These are phyloP conservation scores for Nephelium lappaceum DNA, from an alignment of 345 rosid genomes.

Conservation along the genomic window DNA sequence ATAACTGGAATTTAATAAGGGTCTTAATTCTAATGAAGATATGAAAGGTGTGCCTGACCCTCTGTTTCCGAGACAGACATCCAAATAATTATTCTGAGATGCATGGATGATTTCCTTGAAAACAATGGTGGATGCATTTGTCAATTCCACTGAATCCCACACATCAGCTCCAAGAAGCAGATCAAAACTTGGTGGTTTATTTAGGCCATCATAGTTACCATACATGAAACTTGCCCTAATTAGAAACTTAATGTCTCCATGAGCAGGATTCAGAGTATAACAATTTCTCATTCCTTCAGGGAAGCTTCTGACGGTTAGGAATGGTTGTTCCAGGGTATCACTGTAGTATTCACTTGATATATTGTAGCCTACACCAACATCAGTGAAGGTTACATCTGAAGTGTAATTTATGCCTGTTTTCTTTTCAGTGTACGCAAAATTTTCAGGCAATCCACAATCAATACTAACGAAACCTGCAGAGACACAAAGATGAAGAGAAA, in stretches of 20 bases:
- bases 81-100: not conserved
- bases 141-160: conserved; percentile 11
- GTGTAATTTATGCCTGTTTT: conserved; percentile 6
- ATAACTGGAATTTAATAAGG: not conserved
- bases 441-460: conserved; percentile 24
- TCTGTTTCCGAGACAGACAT: conserved; percentile 14
- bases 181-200: conserved; percentile 5
- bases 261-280: not conserved
- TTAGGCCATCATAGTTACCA: conserved; percentile 26
- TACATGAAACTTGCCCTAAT: conserved; percentile 26
- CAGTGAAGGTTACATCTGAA: conserved; percentile 16
- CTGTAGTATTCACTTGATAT: not conserved
- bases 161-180: conserved; percentile 18
- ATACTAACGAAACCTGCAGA: conserved; percentile 25
- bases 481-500: too few relatives aligned
- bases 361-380: not conserved
- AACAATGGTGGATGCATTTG: not conserved
- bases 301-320: conserved; percentile 16
- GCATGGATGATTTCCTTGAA: not conserved
- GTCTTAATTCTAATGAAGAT: conserved; percentile 22
- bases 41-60: conserved; percentile 14
- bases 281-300: conserved; percentile 31
- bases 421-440: not conserved
- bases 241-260: not conserved
- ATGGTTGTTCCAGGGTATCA: not conserved